Base-by-base conservation (phyloP, 1,284 basidiomycete genomes). In the Trichosporon inkin region DNA sequence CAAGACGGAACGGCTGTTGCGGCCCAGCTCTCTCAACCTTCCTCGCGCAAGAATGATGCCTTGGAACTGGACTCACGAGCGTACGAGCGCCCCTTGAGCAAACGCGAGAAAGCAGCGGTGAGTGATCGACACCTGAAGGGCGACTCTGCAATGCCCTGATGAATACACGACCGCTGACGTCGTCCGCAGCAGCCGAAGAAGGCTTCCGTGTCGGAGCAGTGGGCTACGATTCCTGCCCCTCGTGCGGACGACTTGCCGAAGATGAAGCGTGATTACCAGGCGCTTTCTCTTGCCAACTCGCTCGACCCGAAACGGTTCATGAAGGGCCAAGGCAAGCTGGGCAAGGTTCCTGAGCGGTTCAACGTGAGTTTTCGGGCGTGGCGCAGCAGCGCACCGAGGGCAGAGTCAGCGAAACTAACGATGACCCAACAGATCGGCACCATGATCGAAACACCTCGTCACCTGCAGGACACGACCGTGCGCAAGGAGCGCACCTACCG, bases 301-400 rank as follows among this genome's bases (percentile, higher is more conserved):
- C 83, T 99, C 36, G 95, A 99, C 72, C 94, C 95, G 7, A 99
- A 98, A 78, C 83, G 93, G 35, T 98, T 98, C 81, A 94, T 97
- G 81, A 93, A 81, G 85, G 90, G 71, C 40, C 90, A 89, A 41
- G 87, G 88, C 78, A 91, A 88, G 78, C 86, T 65, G 58, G 78
- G 76, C 72, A 79, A 87, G 63, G 80, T 94, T 22, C 93, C 88
- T 13, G 93, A 93, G 77, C 86, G 88, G 68, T 95, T 96, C 78
- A 90, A 90, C 24, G 92, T 93, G 76, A 68, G 85, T 80, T 22
- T 22, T 32, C 14, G 41, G n/a, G 10, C 6, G 10, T 22, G 24
- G 39, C 13, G 19, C 53, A 32, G 28, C 28, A 8, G 8, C 28
- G 28, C 28, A 32, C 13, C 53, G 22, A 6, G 10, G 32, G 22